Evolutionary conservation across 805 yeast genomes (phyloP), one percentile per base, ranked within the genome.

Genomic region (Candida sphagnicola): DNA sequence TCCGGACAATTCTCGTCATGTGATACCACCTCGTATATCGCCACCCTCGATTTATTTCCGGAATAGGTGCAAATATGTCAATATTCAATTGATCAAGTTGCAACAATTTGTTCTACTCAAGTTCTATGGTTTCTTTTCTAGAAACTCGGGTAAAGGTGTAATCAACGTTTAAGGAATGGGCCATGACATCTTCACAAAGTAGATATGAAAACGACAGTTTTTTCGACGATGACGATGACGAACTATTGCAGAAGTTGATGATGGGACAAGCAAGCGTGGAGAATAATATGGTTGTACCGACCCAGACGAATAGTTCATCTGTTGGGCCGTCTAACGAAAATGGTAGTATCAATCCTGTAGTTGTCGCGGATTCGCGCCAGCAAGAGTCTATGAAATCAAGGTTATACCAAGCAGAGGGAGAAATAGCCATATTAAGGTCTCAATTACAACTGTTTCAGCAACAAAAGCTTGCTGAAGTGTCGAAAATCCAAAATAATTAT

Each of bases 381-480:
- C 16, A 44, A 16, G 40, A 37, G 38, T 46, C 57, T 43, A 35
- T 57, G 39, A 53, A 53, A 49, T 46, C 51, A 40, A 43, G 51
- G 37, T 33, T 79, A n/a, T 68, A 65, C 39, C 62, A 71, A 25
- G 82, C 86, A 4, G 76, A 75, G 39, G 97, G 97, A 2, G 96
- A 90, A 52, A 80, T 85, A 26, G 80, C 93, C 11, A 80, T 89
- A 25, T 65, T 90, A 13, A 67, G 95, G 39, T 77, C 82, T 8
- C 86, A 80, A 48, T 61, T 85, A 15, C 61, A 71, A 15, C 70
- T 73, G 30, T 44, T 75, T 3, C 75, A 73, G 36, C 53, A 52
- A 18, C 67, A 62, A 35, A 62, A 62, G 30, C 62, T 62, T 4
- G 58, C 56, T 1, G 80, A 75, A 45, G 50, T 63, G 18, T 41